Evolutionary conservation across 305 asterid genomes (phyloP).

Genomic region (Solanum hybrid): DNA sequence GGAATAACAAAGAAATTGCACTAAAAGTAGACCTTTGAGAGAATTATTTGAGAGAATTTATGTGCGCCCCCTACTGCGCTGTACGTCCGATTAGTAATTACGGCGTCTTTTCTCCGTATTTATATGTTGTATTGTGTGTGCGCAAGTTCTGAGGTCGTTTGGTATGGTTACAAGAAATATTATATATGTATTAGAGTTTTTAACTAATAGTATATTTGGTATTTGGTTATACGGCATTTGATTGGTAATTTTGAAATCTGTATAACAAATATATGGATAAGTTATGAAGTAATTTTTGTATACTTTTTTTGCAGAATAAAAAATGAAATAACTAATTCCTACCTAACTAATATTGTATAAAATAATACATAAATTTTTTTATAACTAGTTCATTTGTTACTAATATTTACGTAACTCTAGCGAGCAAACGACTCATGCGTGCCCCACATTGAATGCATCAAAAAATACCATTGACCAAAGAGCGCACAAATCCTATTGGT

Average conservation of each 20-base stretch:
- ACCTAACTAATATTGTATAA: not conserved
- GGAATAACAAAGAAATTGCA: not conserved
- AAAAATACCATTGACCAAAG: not conserved
- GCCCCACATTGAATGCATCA: too few relatives aligned
- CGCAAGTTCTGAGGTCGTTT: not conserved
- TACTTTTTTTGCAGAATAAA: rapidly evolving
- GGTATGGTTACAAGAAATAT: not conserved
- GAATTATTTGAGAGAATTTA: not conserved
- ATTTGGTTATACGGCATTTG: not conserved
- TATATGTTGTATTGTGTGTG: not conserved
- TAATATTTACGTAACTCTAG: too few relatives aligned
- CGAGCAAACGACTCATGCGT: too few relatives aligned
- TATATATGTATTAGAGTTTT: not conserved
- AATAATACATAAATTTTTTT: too few relatives aligned
- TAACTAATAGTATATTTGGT: too few relatives aligned
- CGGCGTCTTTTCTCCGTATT: not conserved
- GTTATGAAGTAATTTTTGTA: not conserved
- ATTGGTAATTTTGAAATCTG: not conserved
- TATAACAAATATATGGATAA: not conserved
- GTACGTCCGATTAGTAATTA: not conserved
- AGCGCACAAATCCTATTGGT: not conserved
- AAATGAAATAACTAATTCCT: too few relatives aligned
- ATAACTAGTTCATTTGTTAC: too few relatives aligned
- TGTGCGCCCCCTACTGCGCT: not conserved
- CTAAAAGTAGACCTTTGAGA: not conserved